Conservation (phyloP, 108 stramenopile genomes). For the Cyclotella sp. region DNA sequence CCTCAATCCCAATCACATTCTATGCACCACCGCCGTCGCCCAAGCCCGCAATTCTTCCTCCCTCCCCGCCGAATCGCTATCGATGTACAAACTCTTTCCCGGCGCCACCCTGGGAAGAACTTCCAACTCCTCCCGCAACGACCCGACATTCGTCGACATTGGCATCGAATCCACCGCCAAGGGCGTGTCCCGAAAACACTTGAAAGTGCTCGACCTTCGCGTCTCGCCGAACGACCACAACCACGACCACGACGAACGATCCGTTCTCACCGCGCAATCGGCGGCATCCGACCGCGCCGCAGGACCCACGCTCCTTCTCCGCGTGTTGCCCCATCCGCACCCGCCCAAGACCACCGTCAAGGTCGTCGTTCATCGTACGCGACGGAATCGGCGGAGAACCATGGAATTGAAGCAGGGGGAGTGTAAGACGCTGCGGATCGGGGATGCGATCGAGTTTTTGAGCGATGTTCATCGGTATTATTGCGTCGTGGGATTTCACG, state of each 20-base stretch:
- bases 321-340: conserved; percentile 1
- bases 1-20: conserved; percentile 11
- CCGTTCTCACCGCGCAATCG: neutral
- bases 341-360: conserved; percentile 1
- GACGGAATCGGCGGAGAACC: conserved; percentile 2
- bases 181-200: conserved; percentile 13
- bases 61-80: conserved; percentile 61
- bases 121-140: conserved; percentile 10
- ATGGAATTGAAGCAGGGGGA: conserved; percentile 18
- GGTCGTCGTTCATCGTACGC: conserved; percentile 13
- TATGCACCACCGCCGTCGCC: conserved; percentile 28
- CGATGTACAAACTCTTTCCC: conserved; percentile 4
- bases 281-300: neutral
- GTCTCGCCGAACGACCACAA: neutral
- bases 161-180: neutral
- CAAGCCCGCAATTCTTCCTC: conserved; percentile 29
- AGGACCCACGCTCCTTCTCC: conserved; percentile 1
- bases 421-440: conserved; percentile 20
- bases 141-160: conserved; percentile 1
- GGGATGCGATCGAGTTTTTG: conserved; percentile 32
- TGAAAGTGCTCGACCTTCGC: neutral
- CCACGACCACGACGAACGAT: neutral
- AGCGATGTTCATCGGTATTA: conserved; percentile 13
- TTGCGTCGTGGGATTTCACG: conserved; percentile 31
- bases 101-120: conserved; percentile 14